phyloP scores from a whole-genome alignment of 2,329 filamentous ascomycete genomes.

The Colletotrichum neosansevieriae region DNA sequence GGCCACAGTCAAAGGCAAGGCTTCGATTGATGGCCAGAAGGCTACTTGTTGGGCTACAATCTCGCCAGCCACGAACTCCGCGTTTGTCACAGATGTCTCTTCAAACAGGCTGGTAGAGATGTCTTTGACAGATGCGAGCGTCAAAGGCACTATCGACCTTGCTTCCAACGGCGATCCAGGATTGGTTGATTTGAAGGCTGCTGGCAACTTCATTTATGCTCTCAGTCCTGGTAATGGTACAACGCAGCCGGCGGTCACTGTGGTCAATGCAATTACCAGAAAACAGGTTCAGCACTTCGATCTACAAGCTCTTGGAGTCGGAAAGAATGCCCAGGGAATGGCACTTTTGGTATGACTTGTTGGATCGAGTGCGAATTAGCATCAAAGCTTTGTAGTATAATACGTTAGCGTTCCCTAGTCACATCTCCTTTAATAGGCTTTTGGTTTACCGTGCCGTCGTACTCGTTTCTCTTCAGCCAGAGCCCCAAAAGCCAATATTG shows the following conservation, averaged over 20 bases:
- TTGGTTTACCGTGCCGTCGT: too few relatives aligned
- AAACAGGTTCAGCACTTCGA: constrained; percentile 30
- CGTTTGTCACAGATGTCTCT: constrained; percentile 69
- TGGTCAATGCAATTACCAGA: constrained; percentile 49
- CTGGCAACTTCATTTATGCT: constrained; percentile 69
- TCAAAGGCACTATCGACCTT: constrained; percentile 58
- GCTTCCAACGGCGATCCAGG: constrained; percentile 62
- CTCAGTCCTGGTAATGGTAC: constrained; percentile 65
- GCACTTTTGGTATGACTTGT: background rate
- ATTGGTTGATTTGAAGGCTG: constrained; percentile 65
- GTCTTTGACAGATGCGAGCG: constrained; percentile 59
- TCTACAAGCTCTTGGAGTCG: background rate
- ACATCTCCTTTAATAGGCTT: too few relatives aligned
- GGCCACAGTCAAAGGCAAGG: constrained; percentile 52
- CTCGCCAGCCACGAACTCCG: constrained; percentile 59
- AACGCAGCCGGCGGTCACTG: constrained; percentile 50
- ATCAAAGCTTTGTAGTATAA: too few relatives aligned
- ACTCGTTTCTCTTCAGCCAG: too few relatives aligned
- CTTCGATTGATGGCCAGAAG: constrained; percentile 61
- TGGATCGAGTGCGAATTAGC: background rate
- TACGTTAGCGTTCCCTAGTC: too few relatives aligned
- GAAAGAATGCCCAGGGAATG: constrained; percentile 35
- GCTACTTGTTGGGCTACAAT: constrained; percentile 71
- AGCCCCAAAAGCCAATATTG: too few relatives aligned
- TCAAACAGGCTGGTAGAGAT: constrained; percentile 69